Conservation (phyloP, 306 rosid genomes). For the Dryas drummondii region DNA sequence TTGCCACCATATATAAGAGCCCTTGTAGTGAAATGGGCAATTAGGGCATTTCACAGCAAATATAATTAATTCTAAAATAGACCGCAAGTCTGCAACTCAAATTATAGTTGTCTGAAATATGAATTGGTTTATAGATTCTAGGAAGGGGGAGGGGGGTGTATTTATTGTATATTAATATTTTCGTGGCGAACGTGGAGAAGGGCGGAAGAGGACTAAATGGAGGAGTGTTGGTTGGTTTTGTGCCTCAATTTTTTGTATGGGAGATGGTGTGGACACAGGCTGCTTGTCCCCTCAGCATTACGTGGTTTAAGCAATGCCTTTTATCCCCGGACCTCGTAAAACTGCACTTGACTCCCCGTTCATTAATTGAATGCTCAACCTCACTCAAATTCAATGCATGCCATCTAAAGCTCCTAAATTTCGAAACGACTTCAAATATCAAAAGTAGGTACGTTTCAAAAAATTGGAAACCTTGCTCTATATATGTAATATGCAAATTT, state of each 20-base stretch:
- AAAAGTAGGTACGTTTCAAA: no score
- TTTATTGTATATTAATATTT: slow-evolving; percentile 23
- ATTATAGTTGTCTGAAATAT: no score
- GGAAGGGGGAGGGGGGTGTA: neutral
- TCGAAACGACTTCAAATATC: no score
- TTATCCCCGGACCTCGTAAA: slow-evolving; percentile 5
- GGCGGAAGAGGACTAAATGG: slow-evolving; percentile 21
- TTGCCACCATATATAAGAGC: no score
- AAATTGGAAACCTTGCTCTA: no score
- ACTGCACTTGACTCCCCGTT: neutral
- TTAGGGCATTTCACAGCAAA: slow-evolving; percentile 10
- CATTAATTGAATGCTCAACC: neutral
- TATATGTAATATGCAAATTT: no score
- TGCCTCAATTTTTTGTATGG: slow-evolving; percentile 29
- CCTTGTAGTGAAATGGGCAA: neutral
- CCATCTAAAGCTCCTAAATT: no score
- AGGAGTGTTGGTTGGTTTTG: slow-evolving; percentile 38
- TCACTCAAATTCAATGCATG: no score
- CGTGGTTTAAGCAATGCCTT: slow-evolving; percentile 50
- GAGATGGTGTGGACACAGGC: slow-evolving; percentile 36
- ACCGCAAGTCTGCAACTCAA: no score
- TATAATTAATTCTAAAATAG: no score
- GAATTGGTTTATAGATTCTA: neutral
- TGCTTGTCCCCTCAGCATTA: slow-evolving; percentile 10
- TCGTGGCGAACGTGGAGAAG: slow-evolving; percentile 42